These are phyloP conservation scores for Pleurotus tuoliensis DNA, from an alignment of 768 basidiomycete species.

Conservation along the genomic window DNA sequence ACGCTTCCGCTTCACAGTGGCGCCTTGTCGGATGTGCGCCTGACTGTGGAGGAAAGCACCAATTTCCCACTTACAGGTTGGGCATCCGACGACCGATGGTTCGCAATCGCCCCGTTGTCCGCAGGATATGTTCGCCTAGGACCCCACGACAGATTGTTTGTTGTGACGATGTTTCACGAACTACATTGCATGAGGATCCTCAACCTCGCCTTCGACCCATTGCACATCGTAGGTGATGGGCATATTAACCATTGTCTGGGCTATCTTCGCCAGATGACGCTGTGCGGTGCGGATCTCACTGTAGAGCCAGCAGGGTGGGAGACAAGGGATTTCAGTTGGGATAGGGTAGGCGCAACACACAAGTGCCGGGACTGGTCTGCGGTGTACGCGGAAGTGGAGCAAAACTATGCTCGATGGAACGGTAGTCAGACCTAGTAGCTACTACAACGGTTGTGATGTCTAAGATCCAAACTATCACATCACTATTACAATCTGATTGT, in stretches of 20 bases:
- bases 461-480: no score
- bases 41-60: constrained; percentile 25
- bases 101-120: constrained; percentile 17
- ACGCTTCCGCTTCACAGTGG: background rate
- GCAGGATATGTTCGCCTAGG: constrained; percentile 19
- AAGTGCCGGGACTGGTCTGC: constrained; percentile 26
- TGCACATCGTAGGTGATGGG: background rate
- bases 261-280: constrained; percentile 32
- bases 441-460: no score
- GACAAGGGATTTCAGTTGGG: constrained; percentile 17
- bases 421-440: background rate
- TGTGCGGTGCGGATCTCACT: constrained; percentile 36
- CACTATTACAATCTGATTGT: no score
- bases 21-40: background rate
- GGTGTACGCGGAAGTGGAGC: constrained; percentile 17
- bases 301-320: constrained; percentile 30
- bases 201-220: constrained; percentile 14
- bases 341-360: constrained; percentile 22
- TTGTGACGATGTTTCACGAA: background rate
- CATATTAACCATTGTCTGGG: constrained; percentile 35
- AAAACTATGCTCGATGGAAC: constrained; percentile 16
- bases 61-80: constrained; percentile 22
- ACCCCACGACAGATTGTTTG: constrained; percentile 20
- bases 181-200: constrained; percentile 11
- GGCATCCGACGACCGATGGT: constrained; percentile 27